Conservation (phyloP, 2,329 filamentous ascomycete genomes). For the Bimuria novae-zelandiae region DNA sequence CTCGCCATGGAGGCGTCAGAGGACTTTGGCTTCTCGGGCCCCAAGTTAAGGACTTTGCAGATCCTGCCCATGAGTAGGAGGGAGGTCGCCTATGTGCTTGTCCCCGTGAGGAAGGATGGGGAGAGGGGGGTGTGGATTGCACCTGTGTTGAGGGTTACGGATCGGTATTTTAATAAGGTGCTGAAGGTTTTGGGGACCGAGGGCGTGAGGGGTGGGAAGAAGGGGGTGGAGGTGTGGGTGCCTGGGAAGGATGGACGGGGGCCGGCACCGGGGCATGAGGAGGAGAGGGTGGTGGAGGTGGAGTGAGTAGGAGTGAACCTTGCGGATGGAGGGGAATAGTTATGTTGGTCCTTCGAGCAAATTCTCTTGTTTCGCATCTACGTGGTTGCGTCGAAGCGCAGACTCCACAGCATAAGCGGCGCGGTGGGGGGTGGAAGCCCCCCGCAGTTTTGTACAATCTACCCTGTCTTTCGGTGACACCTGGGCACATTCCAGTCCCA, state of each 20-base stretch:
- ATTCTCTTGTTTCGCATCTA: too few relatives aligned
- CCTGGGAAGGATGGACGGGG: slow-evolving; percentile 21
- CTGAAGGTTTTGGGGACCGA: slow-evolving; percentile 79
- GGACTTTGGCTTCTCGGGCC: slow-evolving; percentile 88
- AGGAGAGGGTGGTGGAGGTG: neutral
- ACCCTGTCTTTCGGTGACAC: too few relatives aligned
- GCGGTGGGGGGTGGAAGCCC: too few relatives aligned
- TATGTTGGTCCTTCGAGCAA: too few relatives aligned
- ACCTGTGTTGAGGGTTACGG: slow-evolving; percentile 76
- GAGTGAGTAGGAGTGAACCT: neutral
- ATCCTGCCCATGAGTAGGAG: slow-evolving; percentile 81
- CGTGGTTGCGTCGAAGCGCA: too few relatives aligned
- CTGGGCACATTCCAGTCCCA: too few relatives aligned
- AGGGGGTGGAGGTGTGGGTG: slow-evolving; percentile 52
- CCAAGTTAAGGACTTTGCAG: slow-evolving; percentile 79
- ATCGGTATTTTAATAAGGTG: slow-evolving; percentile 92
- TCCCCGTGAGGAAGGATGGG: slow-evolving; percentile 63
- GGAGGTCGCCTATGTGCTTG: slow-evolving; percentile 71
- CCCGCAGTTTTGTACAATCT: too few relatives aligned
- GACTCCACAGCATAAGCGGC: too few relatives aligned
- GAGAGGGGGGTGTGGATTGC: slow-evolving; percentile 67
- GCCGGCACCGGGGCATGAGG: too few relatives aligned
- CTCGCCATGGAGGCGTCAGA: slow-evolving; percentile 90
- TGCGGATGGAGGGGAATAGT: too few relatives aligned
- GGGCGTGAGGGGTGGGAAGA: slow-evolving; percentile 63